phyloP scores from a whole-genome alignment of 306 rosid genomes.

The Dryas octopetala region DNA sequence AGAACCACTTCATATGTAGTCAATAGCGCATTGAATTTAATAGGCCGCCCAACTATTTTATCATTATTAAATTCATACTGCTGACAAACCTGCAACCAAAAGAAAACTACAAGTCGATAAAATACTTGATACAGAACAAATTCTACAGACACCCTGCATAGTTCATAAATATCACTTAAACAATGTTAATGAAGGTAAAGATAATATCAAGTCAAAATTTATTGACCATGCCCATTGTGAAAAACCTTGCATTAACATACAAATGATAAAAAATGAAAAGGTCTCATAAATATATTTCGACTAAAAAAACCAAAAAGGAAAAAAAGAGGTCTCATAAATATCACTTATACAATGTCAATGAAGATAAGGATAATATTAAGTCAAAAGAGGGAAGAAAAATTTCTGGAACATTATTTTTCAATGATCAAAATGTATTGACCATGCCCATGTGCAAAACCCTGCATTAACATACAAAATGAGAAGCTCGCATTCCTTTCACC shows the following conservation, averaged over 20 bases:
- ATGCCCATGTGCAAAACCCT: not conserved
- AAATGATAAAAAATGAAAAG: too few species aligned
- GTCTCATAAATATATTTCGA: too few species aligned
- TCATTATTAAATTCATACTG: constrained; percentile 83
- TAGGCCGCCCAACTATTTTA: constrained; percentile 71
- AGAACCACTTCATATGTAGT: constrained; percentile 96
- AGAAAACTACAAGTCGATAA: not conserved
- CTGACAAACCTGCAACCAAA: constrained; percentile 84
- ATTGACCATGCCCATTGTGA: too few species aligned
- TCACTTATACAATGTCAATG: too few species aligned
- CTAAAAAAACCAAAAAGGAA: too few species aligned
- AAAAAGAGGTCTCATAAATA: too few species aligned
- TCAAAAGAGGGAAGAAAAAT: not conserved
- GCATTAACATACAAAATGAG: not conserved
- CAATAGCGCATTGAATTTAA: constrained; percentile 78
- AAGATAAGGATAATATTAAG: not conserved
- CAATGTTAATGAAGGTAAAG: not conserved
- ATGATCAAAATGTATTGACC: not conserved
- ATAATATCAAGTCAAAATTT: not conserved
- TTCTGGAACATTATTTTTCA: not conserved
- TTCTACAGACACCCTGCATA: not conserved
- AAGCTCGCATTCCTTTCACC: not conserved
- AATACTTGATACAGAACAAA: not conserved
- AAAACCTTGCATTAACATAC: too few species aligned
- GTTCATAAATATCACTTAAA: too few species aligned